Conservation (phyloP, 345 rosid genomes). For the Murraya paniculata region DNA sequence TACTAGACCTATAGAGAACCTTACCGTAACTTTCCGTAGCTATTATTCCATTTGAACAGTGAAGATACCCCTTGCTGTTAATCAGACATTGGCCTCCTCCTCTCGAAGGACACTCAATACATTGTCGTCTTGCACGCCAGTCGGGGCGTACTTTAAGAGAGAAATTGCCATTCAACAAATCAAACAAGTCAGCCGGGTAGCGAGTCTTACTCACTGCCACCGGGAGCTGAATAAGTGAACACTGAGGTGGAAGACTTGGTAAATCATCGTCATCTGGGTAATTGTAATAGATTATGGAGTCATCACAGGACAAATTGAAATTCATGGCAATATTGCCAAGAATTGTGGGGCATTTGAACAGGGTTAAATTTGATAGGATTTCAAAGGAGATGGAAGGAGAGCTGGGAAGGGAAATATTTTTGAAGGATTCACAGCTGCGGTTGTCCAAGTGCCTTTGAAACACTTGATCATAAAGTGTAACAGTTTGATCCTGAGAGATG, state of each 20-base stretch:
- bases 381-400: constrained; percentile 25
- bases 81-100: constrained; percentile 11
- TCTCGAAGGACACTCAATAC: background rate
- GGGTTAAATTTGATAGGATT: background rate
- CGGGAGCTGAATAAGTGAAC: constrained; percentile 30
- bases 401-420: constrained; percentile 26
- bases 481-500: constrained; percentile 30
- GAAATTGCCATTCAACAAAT: constrained; percentile 19
- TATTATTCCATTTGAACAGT: background rate
- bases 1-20: background rate
- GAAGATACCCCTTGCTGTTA: background rate
- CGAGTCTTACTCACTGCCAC: constrained; percentile 6
- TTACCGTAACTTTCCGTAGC: background rate
- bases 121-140: background rate
- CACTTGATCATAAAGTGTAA: constrained; percentile 21
- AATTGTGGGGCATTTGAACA: constrained; percentile 27
- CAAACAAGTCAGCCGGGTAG: background rate
- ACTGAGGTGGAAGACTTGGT: constrained; percentile 9
- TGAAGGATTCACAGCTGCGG: constrained; percentile 23
- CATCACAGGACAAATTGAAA: background rate
- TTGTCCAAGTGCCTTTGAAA: constrained; percentile 4
- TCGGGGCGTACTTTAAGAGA: background rate
- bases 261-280: too few species aligned
- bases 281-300: background rate
- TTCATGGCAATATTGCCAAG: background rate